Base-by-base conservation (phyloP, 495 filamentous ascomycete genomes). In the Penicillium mononematosum region DNA sequence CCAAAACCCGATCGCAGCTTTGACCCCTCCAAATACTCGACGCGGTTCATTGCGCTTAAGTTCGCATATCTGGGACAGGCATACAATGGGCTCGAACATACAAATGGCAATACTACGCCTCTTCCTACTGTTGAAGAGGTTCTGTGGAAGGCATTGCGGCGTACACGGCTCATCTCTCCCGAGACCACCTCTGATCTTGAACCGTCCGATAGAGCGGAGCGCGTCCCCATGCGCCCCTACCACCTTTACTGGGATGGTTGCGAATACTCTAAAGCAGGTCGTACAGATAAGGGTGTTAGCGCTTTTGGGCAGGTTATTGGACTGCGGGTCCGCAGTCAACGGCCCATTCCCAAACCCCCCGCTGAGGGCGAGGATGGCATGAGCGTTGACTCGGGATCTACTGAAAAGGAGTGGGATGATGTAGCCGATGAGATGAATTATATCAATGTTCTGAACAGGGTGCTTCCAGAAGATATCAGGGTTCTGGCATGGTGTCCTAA, bases 271-370 rank as follows among this genome's bases (percentile, higher is more conserved):
- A 98, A 98, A 69, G 96, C 93, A 64, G 94, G 94, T 2, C 78
- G 94, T 52, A 98, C 94, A 16, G 94, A 98, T 67, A 81, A 82
- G 53, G 94, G 94, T 22, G 94, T 98, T 29, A 96, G 91, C 75
- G 91, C 94, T 6, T 98, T 98, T 78, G 95, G 94, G 5, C 94
- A 98, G 75, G 94, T 98, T 52, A 84, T 98, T 69, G 85, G 82
- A 6, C 71, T 98, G 39, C 75, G 87, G 47, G 84, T 98, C 22
- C 83, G 94, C 63, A 96, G 90, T 73, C 86, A 86, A 52, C 74
- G 85, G 53, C 90, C 89, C 27, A 76, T 68, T 61, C 58, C 57
- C 5, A 66, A 68, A 42, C 16, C 50, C 14, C 58, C 59, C 47
- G 49, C 36, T 36, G 65, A 61, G 53, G 59, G 63, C 12, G 61